phyloP scores from a whole-genome alignment of 2,329 filamentous ascomycete genomes.

The Cercospora sp. region DNA sequence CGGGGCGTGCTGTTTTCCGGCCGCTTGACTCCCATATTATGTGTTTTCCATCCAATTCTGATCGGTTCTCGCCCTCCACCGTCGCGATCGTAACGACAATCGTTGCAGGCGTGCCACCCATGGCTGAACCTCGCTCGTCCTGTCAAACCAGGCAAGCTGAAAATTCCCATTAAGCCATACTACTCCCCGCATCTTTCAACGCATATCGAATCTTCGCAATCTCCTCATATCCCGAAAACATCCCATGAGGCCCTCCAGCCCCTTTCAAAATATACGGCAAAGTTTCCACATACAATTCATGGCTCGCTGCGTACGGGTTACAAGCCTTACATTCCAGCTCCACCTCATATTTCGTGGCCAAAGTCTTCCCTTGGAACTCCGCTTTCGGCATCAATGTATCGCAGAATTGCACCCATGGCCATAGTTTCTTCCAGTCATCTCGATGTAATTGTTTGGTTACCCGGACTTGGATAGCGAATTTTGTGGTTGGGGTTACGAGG shows the following conservation, averaged over 20 bases:
- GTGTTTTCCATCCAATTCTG: background rate
- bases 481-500: background rate
- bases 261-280: conserved; percentile 21
- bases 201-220: conserved; percentile 16
- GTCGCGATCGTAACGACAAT: background rate
- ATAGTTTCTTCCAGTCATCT: conserved; percentile 20
- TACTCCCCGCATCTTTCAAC: background rate
- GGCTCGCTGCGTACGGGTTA: conserved; percentile 19
- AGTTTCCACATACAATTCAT: conserved; percentile 24
- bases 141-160: background rate
- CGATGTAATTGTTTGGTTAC: conserved; percentile 22
- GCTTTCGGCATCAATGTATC: conserved; percentile 16
- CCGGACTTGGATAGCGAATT: conserved; percentile 15
- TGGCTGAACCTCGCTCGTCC: background rate
- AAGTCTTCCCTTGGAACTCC: background rate
- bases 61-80: background rate
- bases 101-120: background rate
- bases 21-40: background rate
- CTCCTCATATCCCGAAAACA: conserved; percentile 19
- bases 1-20: background rate
- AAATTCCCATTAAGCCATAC: background rate
- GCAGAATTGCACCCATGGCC: conserved; percentile 24
- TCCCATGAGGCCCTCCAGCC: conserved; percentile 17
- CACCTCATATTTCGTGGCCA: conserved; percentile 13
- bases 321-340: conserved; percentile 5